A percentile compares a stretch with the other conserved stretches of the same genome.
Conservation (phyloP, 768 basidiomycete species). For the Tylopilus plumbeoviolaceoides region DNA sequence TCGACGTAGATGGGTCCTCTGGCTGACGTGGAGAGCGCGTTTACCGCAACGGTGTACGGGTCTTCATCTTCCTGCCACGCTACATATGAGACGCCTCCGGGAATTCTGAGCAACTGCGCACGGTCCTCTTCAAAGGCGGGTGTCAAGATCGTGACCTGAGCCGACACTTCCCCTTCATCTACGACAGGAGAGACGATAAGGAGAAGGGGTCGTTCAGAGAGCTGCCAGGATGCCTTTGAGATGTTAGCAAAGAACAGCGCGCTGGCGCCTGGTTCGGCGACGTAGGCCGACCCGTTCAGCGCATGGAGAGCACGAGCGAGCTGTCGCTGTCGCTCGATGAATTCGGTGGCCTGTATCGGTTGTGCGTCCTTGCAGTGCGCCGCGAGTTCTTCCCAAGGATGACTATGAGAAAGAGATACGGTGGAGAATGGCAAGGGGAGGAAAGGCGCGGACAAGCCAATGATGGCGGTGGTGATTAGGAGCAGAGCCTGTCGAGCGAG, state of each 20-base stretch:
- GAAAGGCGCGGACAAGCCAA: constrained; percentile 1
- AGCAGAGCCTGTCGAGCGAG: constrained; percentile 9
- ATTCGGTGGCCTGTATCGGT: constrained; percentile 47
- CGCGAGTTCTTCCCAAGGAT: constrained; percentile 26
- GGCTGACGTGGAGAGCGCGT: constrained; percentile 23
- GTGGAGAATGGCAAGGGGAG: background rate
- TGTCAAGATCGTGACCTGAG: constrained; percentile 60
- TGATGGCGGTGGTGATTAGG: constrained; percentile 6
- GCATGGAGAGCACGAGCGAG: constrained; percentile 48
- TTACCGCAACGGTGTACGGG: constrained; percentile 55
- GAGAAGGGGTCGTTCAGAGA: constrained; percentile 78
- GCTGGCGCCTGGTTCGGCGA: constrained; percentile 75
- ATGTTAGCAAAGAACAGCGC: constrained; percentile 73
- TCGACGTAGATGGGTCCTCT: constrained; percentile 54
- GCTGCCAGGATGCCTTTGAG: constrained; percentile 54
- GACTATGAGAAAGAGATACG: background rate
- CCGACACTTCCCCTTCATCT: constrained; percentile 26
- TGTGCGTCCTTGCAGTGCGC: constrained; percentile 45
- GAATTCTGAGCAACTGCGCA: constrained; percentile 57
- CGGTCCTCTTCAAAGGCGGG: constrained; percentile 75
- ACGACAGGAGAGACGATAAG: constrained; percentile 52
- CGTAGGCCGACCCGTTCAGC: constrained; percentile 61
- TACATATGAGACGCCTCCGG: constrained; percentile 43
- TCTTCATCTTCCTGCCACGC: constrained; percentile 66
- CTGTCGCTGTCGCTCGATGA: constrained; percentile 46